Conservation (phyloP, 345 rosid genomes). For the Cochlearia excelsa region DNA sequence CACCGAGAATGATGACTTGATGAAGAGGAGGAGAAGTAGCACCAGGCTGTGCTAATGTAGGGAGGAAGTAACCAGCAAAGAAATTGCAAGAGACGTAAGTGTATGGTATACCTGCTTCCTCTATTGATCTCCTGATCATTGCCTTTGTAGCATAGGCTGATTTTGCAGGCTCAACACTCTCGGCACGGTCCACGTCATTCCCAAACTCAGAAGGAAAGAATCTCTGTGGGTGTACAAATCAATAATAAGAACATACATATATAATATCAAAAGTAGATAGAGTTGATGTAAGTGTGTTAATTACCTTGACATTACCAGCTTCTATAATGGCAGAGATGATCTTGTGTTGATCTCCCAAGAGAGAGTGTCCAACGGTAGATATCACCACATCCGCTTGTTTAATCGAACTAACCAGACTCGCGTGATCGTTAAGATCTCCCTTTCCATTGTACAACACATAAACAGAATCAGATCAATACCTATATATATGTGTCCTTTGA, state of each 20-base stretch:
- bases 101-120: constrained; percentile 48
- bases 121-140: constrained; percentile 40
- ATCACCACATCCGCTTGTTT: constrained; percentile 62
- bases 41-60: constrained; percentile 43
- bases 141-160: constrained; percentile 42
- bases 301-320: constrained; percentile 61
- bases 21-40: constrained; percentile 48
- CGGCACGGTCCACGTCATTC: constrained; percentile 49
- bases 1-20: constrained; percentile 47
- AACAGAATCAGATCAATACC: neutral
- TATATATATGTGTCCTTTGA: too few relatives aligned
- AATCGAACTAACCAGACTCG: constrained; percentile 50
- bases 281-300: neutral
- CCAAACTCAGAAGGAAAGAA: constrained; percentile 65
- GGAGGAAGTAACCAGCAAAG: constrained; percentile 47
- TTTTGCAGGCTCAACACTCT: constrained; percentile 52
- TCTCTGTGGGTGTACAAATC: constrained; percentile 34
- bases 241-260: neutral
- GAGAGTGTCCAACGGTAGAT: constrained; percentile 41
- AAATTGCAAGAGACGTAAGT: constrained; percentile 48
- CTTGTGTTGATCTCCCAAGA: constrained; percentile 43
- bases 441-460: constrained; percentile 9
- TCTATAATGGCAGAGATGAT: constrained; percentile 61
- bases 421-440: constrained; percentile 56
- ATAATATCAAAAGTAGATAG: too few relatives aligned